Evolutionary conservation across 1,139 yeast genomes (phyloP).

Genomic region (Entelexis paramagnoliae): DNA sequence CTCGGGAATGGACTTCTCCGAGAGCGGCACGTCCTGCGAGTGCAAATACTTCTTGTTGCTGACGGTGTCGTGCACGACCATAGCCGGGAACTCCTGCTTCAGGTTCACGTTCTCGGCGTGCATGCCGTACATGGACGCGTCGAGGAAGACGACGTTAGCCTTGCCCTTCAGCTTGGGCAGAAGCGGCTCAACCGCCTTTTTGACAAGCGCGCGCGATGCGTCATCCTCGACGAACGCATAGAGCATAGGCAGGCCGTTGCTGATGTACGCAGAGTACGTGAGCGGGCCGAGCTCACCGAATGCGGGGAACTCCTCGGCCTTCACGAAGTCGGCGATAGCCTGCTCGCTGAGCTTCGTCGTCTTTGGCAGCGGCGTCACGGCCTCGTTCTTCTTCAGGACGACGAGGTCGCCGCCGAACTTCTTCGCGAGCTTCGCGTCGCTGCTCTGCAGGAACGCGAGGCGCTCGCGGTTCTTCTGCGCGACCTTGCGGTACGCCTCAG

Average conservation of each 20-base stretch:
- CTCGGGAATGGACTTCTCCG: constrained; percentile 41
- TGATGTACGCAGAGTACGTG: constrained; percentile 67
- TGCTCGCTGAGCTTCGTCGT: constrained; percentile 33
- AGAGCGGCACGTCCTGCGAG: constrained; percentile 40
- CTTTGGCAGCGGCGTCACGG: constrained; percentile 28
- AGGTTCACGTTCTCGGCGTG: constrained; percentile 85
- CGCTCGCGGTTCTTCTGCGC: constrained; percentile 54
- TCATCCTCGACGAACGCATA: constrained; percentile 71
- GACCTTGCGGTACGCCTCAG: constrained; percentile 43
- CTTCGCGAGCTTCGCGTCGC: constrained; percentile 39
- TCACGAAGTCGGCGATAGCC: constrained; percentile 46
- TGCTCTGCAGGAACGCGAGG: constrained; percentile 45
- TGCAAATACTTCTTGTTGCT: constrained; percentile 68
- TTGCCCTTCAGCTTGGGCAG: constrained; percentile 72
- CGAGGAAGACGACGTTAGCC: constrained; percentile 79
- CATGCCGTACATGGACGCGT: constrained; percentile 69
- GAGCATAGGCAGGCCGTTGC: constrained; percentile 65
- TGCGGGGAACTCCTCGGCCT: constrained; percentile 66
- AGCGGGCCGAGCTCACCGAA: constrained; percentile 85
- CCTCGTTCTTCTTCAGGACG: constrained; percentile 39
- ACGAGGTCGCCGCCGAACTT: constrained; percentile 41
- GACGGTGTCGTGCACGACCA: constrained; percentile 69
- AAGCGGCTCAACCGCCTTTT: constrained; percentile 45
- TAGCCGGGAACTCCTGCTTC: constrained; percentile 69
- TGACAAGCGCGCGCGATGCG: constrained; percentile 54